Percentiles rank a stretch among this genome's conserved stretches.
Conservation (phyloP, 768 basidiomycete species). For the Pisolithus albus region DNA sequence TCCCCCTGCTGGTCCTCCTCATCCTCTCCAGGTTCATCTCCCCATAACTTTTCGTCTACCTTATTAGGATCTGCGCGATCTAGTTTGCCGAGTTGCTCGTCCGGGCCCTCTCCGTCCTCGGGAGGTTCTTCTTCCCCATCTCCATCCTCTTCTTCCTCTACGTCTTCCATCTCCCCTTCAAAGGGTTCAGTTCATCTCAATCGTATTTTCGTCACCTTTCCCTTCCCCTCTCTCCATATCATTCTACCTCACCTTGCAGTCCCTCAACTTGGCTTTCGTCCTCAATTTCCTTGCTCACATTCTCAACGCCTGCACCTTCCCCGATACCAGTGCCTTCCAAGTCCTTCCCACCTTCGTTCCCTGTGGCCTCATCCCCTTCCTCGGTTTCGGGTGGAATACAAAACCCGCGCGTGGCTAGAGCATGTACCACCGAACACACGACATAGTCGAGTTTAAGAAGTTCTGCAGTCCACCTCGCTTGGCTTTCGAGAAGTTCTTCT, state of each 20-base stretch:
- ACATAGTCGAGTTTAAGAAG: slow-evolving; percentile 82
- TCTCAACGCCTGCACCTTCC: slow-evolving; percentile 75
- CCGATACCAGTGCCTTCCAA: slow-evolving; percentile 83
- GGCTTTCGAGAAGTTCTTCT: slow-evolving; percentile 47
- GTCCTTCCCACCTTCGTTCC: slow-evolving; percentile 38
- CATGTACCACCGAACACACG: slow-evolving; percentile 64
- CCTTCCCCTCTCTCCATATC: slow-evolving; percentile 31
- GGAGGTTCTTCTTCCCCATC: slow-evolving; percentile 39
- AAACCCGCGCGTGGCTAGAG: slow-evolving; percentile 81
- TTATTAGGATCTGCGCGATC: slow-evolving; percentile 77
- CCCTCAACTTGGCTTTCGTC: slow-evolving; percentile 98
- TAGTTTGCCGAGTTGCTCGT: slow-evolving; percentile 79
- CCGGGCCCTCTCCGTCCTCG: slow-evolving; percentile 50
- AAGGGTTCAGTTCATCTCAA: slow-evolving; percentile 93
- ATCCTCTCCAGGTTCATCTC: slow-evolving; percentile 63
- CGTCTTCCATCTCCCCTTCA: slow-evolving; percentile 78
- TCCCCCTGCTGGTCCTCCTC: slow-evolving; percentile 46
- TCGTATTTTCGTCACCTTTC: slow-evolving; percentile 62
- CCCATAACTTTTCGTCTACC: slow-evolving; percentile 97
- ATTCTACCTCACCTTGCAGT: slow-evolving; percentile 43
- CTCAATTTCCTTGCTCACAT: slow-evolving; percentile 91
- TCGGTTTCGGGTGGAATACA: slow-evolving; percentile 84
- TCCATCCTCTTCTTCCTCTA: slow-evolving; percentile 52
- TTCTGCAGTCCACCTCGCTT: slow-evolving; percentile 62
- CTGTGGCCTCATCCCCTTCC: slow-evolving; percentile 38